Evolutionary conservation across 169 alveolate genomes (phyloP).

Genomic region (Neospora caninum): DNA sequence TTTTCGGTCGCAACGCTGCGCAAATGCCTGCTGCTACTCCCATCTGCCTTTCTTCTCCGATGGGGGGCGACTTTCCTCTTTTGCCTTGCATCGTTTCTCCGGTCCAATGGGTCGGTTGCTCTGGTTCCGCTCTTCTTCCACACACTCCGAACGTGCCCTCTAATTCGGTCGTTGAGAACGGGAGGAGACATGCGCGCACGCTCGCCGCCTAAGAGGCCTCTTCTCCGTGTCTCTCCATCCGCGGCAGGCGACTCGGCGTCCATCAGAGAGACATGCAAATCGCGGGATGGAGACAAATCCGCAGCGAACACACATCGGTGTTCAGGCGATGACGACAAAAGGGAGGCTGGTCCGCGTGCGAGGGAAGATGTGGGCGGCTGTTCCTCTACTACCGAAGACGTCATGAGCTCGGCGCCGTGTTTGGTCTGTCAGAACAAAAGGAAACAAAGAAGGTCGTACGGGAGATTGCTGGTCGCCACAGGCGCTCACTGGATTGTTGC

Average conservation of each 20-base stretch:
- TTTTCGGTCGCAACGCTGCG: too few relatives aligned
- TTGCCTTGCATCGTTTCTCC: not conserved
- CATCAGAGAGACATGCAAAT: not conserved
- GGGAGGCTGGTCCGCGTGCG: too few relatives aligned
- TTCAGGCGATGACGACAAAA: too few relatives aligned
- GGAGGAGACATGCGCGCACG: too few relatives aligned
- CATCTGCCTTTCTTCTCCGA: not conserved
- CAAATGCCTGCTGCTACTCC: not conserved
- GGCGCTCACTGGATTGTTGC: conserved; percentile 1
- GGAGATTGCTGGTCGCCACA: not conserved
- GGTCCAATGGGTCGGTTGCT: conserved; percentile 17
- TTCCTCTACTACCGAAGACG: too few relatives aligned
- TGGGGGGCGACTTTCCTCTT: conserved; percentile 26
- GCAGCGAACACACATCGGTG: not conserved
- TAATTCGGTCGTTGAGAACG: not conserved
- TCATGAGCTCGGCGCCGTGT: too few relatives aligned
- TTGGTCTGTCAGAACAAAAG: not conserved
- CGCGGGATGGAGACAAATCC: not conserved
- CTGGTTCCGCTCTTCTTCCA: conserved; percentile 30
- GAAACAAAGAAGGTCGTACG: too few relatives aligned
- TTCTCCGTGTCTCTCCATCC: not conserved
- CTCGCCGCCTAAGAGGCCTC: too few relatives aligned
- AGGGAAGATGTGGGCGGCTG: too few relatives aligned
- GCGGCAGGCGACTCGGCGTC: not conserved
- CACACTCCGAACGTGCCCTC: conserved; percentile 27